Evolutionary conservation across 192 early-diverging fungal species (phyloP), one percentile per base, ranked within the genome.

Genomic region (Pilaira anomala): DNA sequence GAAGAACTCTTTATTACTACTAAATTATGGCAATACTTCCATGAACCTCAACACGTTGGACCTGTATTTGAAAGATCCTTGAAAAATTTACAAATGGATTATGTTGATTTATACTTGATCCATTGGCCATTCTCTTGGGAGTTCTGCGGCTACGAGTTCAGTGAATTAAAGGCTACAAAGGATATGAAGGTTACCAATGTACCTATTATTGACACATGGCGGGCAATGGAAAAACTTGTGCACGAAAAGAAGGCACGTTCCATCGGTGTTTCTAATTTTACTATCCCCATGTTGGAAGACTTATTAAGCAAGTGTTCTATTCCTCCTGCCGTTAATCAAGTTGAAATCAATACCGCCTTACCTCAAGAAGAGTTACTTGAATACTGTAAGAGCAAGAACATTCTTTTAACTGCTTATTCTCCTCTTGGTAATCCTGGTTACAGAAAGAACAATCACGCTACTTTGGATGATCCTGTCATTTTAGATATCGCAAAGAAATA

Each of bases 261-360:
- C 19, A 91, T 95, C 44, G 93, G 92, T 57, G 89, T 93, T 19
- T 90, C 86, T 41, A 95, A 95, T 76, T 87, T 83, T 29, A 84
- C 73, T 74, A 71, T 80, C 46, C 50, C 69, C 22, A 67, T 84
- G 54, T 68, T 90, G 29, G 71, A 88, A 60, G 74, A 87, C 41
- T 74, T 94, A 48, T 61, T 94, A 7, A 75, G 70, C 6, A 62
- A 79, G 41, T 80, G 83, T 64, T 72, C 75, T 19, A 90, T 93
- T 49, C 62, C 76, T 45, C 93, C 93, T 13, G 85, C 81, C 28
- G 85, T 86, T 25, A 81, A 85, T 36, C 88, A 90, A 68, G 76
- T 83, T 36, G 86, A 90, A 67, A 55, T 87, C 9, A 85, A 88
- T 39, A 86, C 86, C 3, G 77, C 80, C 4, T 71, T 81, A 24